Base-by-base conservation (phyloP, 345 rosid genomes). In the Melaleuca alternifolia region DNA sequence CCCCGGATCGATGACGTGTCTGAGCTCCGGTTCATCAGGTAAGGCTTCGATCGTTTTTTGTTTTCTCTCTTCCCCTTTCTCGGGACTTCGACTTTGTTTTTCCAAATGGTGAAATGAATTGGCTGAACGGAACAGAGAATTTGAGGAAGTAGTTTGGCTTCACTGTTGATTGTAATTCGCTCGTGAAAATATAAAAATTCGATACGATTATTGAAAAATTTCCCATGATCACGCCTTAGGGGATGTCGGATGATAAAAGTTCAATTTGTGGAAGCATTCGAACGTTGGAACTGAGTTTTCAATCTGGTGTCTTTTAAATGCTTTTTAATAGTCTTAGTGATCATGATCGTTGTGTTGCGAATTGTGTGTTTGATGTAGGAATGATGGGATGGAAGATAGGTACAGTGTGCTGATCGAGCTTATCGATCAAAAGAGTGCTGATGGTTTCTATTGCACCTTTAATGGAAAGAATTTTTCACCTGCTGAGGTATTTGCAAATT, bases 301-400 rank as follows among this genome's bases (percentile, higher is more conserved):
- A 5, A 2, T 9, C 48, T 33, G 24, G 79, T 2, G 9, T 71
- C 48, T 18, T 71, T 4, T 8, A 33, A 18, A 71, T 71, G 48
- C 24, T 71, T 2, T 33, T 4, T 33, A 4, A 2, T 10, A 1
- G 48, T 71, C 16, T 71, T 37, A 33, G 24, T 71, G 79, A 71
- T 33, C 79, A 12, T 71, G 79, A 71, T 33, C 79, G 1, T 18
- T 33, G 46, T 18, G 2, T 18, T 71, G 48, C 24, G 79, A 71
- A 33, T 71, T 71, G 77, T 71, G 79, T 50, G n/a, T 54, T 81
- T 21, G 24, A 56, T 48, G 77, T 87, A 96, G 98, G 94, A 96
- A 97, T 54, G 99, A 95, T 89, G 99, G 90, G 37, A 92, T 96
- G 94, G 99, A 97, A 87, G 99, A 97, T 91, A 90, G 98, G 44